Evolutionary conservation across 345 rosid genomes (phyloP), one percentile per base, ranked within the genome.

Genomic region (Erucastrum elatum): DNA sequence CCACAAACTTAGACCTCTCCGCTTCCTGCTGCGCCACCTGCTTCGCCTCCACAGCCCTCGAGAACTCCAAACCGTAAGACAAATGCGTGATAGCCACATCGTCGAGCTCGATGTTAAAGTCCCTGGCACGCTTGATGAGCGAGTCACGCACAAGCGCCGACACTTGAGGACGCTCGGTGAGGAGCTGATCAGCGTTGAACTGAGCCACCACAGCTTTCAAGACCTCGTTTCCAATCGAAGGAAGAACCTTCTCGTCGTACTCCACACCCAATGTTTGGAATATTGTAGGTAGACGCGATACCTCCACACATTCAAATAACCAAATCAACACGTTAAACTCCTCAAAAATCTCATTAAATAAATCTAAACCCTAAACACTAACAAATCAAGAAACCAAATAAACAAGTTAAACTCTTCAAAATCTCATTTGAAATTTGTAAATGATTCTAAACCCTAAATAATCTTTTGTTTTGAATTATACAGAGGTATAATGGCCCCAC

Each of bases 1-100:
- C 99, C 25, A 96, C 87, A 67, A 93, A 96, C 79, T 89, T 96
- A 0, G 98, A 96, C 83, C 99, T 83, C 81, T 93, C 99, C 0
- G 99, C 99, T 81, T 96, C 99, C 86, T 93, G 99, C 78, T 96
- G 99, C 0, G 99, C 99, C 31, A 96, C 99, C 83, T 96, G 99
- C 83, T 96, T 96, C 80, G 89, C 92, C 88, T 96, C 98, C 4
- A 93, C 99, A 0, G 99, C 98, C 84, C 87, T 90, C 0, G 98
- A 96, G 87, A 96, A 96, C 82, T 96, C 99, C 0, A 82, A 59
- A 29, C 99, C 96, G 67, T 96, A 96, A 0, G 99, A 96, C 81
- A 96, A 84, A 71, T 96, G 98, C 0, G 98, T 96, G 56, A 96
- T 96, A 0, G 99, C 99, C 34, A 96, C 96, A 80, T 93, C 97